A percentile compares a stretch with the other conserved stretches of the same genome.
These are phyloP conservation scores for Carpinus viminea DNA, from an alignment of 306 rosid genomes.

Conservation along the genomic window DNA sequence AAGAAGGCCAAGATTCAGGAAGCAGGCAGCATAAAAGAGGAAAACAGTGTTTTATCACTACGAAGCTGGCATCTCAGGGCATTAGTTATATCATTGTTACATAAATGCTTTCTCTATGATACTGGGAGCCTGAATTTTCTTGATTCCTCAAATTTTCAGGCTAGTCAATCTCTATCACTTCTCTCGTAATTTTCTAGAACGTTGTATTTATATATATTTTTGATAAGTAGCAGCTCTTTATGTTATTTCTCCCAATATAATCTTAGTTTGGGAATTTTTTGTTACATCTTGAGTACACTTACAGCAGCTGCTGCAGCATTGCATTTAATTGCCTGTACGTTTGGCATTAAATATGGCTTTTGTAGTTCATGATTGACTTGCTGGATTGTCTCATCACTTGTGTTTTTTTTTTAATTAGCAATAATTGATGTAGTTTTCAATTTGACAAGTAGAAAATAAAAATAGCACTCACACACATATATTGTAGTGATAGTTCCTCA, in stretches of 20 bases:
- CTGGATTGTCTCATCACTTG: too few species aligned
- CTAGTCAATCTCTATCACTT: slow-evolving; percentile 27
- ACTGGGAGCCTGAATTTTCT: slow-evolving; percentile 83
- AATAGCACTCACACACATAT: too few species aligned
- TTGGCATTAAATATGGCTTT: too few species aligned
- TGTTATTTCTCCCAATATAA: not conserved
- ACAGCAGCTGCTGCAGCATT: not conserved
- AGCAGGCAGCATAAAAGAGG: slow-evolving; percentile 34
- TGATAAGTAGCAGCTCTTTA: not conserved
- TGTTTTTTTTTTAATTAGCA: too few species aligned
- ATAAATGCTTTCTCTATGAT: slow-evolving; percentile 87
- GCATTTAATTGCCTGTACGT: not conserved
- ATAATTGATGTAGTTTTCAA: too few species aligned
- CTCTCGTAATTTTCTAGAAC: not conserved
- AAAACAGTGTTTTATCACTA: slow-evolving; percentile 32
- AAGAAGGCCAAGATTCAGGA: slow-evolving; percentile 75
- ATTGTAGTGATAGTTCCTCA: not conserved
- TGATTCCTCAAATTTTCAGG: slow-evolving; percentile 84
- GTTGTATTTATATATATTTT: not conserved
- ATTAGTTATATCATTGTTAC: slow-evolving; percentile 66
- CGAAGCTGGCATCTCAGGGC: slow-evolving; percentile 84
- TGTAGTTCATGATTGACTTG: too few species aligned
- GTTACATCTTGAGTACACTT: not conserved
- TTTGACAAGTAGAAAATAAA: too few species aligned
- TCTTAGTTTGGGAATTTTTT: not conserved